Conservation (phyloP, 495 filamentous ascomycete genomes). For the Penicillium manginii region DNA sequence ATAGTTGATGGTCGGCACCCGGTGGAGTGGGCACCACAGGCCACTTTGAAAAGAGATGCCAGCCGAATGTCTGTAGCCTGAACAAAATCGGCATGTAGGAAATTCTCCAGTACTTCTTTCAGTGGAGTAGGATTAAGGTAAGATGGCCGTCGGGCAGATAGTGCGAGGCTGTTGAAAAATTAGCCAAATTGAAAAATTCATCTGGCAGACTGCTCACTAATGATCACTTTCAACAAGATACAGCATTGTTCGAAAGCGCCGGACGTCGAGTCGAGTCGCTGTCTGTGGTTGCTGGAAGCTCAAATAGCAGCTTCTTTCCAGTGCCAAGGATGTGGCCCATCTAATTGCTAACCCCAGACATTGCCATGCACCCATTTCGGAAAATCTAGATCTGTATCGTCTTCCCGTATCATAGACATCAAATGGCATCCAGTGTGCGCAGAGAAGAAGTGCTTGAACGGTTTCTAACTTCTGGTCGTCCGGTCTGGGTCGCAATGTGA, state of each 20-base stretch:
- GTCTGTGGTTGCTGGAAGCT: conserved; percentile 4
- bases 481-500: conserved; percentile 2
- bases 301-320: conserved; percentile 5
- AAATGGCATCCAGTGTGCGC: conserved; percentile 13
- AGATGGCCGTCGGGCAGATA: conserved; percentile 8
- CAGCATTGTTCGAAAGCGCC: conserved; percentile 9
- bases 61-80: conserved; percentile 4
- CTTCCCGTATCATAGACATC: neutral
- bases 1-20: conserved; percentile 52
- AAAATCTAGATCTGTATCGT: conserved; percentile 4
- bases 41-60: conserved; percentile 3
- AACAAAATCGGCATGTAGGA: neutral
- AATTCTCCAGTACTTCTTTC: neutral
- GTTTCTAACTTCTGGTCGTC: conserved; percentile 9
- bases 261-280: neutral
- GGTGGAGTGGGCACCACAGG: conserved; percentile 4
- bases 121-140: conserved; percentile 7
- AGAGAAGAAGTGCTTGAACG: conserved; percentile 3
- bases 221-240: conserved; percentile 12
- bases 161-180: neutral
- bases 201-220: neutral
- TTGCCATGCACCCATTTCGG: conserved; percentile 9
- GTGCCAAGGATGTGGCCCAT: conserved; percentile 3
- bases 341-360: conserved; percentile 6
- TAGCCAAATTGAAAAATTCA: neutral